Conservation (phyloP, 1,284 basidiomycete genomes). For the Ustilago bromivora region DNA sequence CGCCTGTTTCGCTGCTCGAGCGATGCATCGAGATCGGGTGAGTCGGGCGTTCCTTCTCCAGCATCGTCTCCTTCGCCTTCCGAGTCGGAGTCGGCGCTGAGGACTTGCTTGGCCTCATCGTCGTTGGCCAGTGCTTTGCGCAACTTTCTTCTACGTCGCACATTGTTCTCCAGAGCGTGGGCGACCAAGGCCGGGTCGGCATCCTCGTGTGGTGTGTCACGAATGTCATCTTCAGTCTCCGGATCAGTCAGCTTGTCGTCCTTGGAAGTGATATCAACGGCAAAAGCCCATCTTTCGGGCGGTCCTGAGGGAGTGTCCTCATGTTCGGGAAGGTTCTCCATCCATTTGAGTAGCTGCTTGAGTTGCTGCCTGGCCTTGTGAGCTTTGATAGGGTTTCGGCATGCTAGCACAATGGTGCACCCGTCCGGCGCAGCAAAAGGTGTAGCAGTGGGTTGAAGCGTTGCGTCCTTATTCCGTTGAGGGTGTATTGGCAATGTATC, state of each 20-base stretch:
- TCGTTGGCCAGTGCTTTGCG: constrained; percentile 44
- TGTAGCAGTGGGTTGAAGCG: constrained; percentile 44
- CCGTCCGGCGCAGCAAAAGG: constrained; percentile 67
- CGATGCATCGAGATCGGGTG: constrained; percentile 38
- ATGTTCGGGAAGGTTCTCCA: constrained; percentile 60
- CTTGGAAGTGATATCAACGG: constrained; percentile 38
- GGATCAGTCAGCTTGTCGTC: constrained; percentile 50
- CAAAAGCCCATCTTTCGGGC: constrained; percentile 52
- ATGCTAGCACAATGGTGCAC: constrained; percentile 67
- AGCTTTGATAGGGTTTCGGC: constrained; percentile 68
- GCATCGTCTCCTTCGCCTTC: constrained; percentile 17
- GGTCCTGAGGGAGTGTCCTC: constrained; percentile 52
- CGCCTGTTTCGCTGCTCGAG: constrained; percentile 51
- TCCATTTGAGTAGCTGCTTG: constrained; percentile 51
- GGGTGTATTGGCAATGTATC: constrained; percentile 58
- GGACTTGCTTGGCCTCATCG: constrained; percentile 18
- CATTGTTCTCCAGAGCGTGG: constrained; percentile 48
- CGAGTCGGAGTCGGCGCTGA: constrained; percentile 7
- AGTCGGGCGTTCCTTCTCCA: constrained; percentile 1
- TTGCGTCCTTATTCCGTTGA: constrained; percentile 20
- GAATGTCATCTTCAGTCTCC: constrained; percentile 45
- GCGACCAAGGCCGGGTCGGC: constrained; percentile 55
- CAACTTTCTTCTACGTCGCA: constrained; percentile 43
- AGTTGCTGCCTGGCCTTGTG: constrained; percentile 63
- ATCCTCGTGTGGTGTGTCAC: constrained; percentile 56